Evolutionary conservation across 2,329 filamentous ascomycete species (phyloP), one percentile per base, ranked within the genome.

Genomic region (Knoxdaviesia capensis): DNA sequence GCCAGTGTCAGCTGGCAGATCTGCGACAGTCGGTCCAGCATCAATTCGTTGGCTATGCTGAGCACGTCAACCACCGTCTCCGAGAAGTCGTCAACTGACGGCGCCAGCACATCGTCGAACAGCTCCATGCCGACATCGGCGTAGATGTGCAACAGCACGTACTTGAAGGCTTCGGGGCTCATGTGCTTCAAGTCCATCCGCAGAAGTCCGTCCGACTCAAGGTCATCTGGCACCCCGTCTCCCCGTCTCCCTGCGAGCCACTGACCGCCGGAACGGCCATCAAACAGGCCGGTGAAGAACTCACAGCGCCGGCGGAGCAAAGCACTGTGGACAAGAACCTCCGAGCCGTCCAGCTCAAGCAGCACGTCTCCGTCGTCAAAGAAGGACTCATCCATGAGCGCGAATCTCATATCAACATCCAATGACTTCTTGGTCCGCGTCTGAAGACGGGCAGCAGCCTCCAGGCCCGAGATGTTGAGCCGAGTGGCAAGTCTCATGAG

Each of bases 21-120:
- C 55, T 94, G 83, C 5, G 84, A 85, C 5, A 98, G 63, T 6
- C 87, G 72, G 54, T 94, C 86, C 39, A 98, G 69, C 87, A 98
- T 94, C 44, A 98, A 63, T 57, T 98, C 88, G 54, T 98, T 90
- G 8, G 87, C 85, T 41, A 84, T 79, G 43, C 76, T 76, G 70
- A 96, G 79, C 38, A 96, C 82, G 50, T 94, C 86, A 60, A 96
- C 71, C 6, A 94, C 69, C n/a, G 90, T 64, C 50, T 96, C 86
- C 5, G 87, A 74, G 47, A 94, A 86, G 38, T 86, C 80, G 49
- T 94, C 86, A 5, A 93, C 59, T 46, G 78, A 77, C 10, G 72
- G 63, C 34, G 73, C 70, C 10, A 80, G 70, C 5, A 90, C 70
- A 32, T 80, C 66, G 48, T 94, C 75, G 51, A 98, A 96, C 1